Evolutionary conservation across 2,329 filamentous ascomycete species (phyloP).

Genomic region (Alternaria triticina): DNA sequence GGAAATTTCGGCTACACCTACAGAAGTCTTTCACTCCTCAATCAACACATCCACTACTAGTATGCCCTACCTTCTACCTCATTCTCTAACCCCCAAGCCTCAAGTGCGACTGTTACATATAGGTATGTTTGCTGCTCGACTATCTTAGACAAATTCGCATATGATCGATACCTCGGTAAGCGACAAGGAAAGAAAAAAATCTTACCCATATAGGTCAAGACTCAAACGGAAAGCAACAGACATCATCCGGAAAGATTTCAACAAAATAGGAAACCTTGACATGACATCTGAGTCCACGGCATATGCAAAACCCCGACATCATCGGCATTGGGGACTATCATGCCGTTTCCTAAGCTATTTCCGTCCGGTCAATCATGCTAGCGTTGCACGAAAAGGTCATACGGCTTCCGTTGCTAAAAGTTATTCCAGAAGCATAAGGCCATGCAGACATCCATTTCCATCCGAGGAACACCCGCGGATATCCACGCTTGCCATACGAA

Average conservation of each 20-base stretch:
- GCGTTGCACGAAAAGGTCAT: neutral
- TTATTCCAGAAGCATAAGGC: neutral
- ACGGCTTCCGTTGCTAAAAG: neutral
- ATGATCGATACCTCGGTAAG: neutral
- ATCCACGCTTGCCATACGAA: neutral
- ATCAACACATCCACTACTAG: neutral
- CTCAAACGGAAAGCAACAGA: neutral
- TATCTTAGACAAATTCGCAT: neutral
- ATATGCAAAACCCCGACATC: neutral
- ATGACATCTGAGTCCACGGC: neutral
- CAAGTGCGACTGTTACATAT: neutral
- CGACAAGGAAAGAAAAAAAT: neutral
- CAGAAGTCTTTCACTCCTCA: neutral
- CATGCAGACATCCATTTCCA: neutral
- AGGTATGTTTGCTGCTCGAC: neutral
- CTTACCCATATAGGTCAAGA: neutral
- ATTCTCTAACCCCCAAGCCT: neutral
- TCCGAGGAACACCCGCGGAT: neutral
- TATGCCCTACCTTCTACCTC: neutral
- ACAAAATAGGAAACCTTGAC: neutral
- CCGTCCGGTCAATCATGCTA: neutral
- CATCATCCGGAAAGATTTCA: neutral
- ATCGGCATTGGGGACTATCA: neutral
- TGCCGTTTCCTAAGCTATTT: neutral
- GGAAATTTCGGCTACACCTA: neutral